A percentile compares a stretch with the other conserved stretches of the same genome.
These are phyloP conservation scores for Lactarius sp. DNA, from an alignment of 768 basidiomycete species.

Conservation along the genomic window DNA sequence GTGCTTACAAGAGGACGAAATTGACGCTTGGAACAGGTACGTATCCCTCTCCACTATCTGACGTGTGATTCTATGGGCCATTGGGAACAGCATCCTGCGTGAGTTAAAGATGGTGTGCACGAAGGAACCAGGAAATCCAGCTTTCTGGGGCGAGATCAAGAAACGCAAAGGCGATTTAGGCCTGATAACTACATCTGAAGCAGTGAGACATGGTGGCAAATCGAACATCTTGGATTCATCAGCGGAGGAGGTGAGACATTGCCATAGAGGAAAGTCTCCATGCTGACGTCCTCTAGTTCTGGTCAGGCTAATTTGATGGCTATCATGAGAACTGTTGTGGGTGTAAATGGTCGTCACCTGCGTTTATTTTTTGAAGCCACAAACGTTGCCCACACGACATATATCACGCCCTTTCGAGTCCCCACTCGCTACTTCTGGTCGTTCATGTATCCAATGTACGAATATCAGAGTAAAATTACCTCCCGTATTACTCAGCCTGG, in stretches of 20 bases:
- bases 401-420: neutral
- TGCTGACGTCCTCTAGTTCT: slow-evolving; percentile 9
- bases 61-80: neutral
- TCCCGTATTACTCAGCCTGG: neutral
- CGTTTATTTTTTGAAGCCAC: too few relatives aligned
- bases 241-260: slow-evolving; percentile 47
- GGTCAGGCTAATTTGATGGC: slow-evolving; percentile 3
- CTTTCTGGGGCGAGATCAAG: slow-evolving; percentile 59
- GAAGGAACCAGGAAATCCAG: slow-evolving; percentile 51
- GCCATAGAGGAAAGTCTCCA: neutral
- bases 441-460: neutral
- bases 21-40: slow-evolving; percentile 74
- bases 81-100: slow-evolving; percentile 49
- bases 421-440: neutral
- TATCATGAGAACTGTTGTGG: neutral
- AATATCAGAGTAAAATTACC: neutral
- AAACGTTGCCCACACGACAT: too few relatives aligned
- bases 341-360: neutral
- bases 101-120: slow-evolving; percentile 55
- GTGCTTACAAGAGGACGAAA: slow-evolving; percentile 70
- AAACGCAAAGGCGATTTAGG: slow-evolving; percentile 47
- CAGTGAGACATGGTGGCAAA: slow-evolving; percentile 49
- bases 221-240: slow-evolving; percentile 52
- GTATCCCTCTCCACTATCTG: slow-evolving; percentile 33
- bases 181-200: slow-evolving; percentile 60